Evolutionary conservation across 2,329 filamentous ascomycete species (phyloP).

Genomic region (Xylariomycetidae sp.): DNA sequence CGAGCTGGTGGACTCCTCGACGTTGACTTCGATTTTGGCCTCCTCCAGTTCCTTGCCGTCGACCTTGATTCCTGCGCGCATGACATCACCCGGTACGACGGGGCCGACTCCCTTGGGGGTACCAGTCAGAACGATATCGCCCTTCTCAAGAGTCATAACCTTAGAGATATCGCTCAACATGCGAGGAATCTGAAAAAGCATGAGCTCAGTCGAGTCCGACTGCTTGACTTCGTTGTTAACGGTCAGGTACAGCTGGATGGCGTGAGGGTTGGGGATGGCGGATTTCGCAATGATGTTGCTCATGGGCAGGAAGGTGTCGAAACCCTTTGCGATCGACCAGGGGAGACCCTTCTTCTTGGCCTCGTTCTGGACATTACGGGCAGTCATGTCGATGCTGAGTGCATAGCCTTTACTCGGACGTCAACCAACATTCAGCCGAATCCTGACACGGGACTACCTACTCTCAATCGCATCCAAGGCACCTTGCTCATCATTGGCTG

Average conservation of each 20-base stretch:
- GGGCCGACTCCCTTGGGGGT: slow-evolving; percentile 93
- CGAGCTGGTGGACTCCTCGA: slow-evolving; percentile 70
- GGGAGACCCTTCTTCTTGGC: slow-evolving; percentile 95
- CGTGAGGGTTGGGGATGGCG: slow-evolving; percentile 78
- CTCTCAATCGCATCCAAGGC: slow-evolving; percentile 78
- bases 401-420: slow-evolving; percentile 59
- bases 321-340: slow-evolving; percentile 95
- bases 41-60: slow-evolving; percentile 78
- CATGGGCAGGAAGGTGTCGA: slow-evolving; percentile 93
- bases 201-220: slow-evolving; percentile 82
- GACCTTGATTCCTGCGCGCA: slow-evolving; percentile 76
- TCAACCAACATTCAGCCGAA: slow-evolving; percentile 4
- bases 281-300: slow-evolving; percentile 74
- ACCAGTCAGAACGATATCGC: slow-evolving; percentile 92
- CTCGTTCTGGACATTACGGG: slow-evolving; percentile 89
- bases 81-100: slow-evolving; percentile 78
- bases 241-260: slow-evolving; percentile 76
- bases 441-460: slow-evolving; percentile 32
- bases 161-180: slow-evolving; percentile 86
- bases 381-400: slow-evolving; percentile 94
- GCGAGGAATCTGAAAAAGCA: slow-evolving; percentile 87
- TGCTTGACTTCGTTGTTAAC: slow-evolving; percentile 78
- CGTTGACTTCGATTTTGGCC: slow-evolving; percentile 74
- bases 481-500: slow-evolving; percentile 65
- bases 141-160: slow-evolving; percentile 89